Evolutionary conservation across 805 yeast genomes (phyloP).

Genomic region (Metahyphopichia silvanorum): DNA sequence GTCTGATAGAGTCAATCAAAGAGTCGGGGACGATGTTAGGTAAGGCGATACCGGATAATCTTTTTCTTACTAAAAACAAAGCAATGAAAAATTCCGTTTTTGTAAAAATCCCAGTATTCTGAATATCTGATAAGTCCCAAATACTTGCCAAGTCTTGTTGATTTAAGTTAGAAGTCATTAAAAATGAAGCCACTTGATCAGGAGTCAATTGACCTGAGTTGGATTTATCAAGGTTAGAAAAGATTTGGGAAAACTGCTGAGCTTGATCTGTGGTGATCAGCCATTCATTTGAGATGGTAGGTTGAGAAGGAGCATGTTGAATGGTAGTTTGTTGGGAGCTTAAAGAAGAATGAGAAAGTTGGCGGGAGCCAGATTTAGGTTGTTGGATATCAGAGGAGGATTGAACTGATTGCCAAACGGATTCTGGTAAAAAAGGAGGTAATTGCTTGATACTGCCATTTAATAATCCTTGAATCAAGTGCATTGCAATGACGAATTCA

Average conservation of each 20-base stretch:
- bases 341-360: constrained; percentile 27
- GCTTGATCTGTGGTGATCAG: constrained; percentile 62
- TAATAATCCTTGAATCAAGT: constrained; percentile 78
- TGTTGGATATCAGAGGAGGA: constrained; percentile 5
- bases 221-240: constrained; percentile 70
- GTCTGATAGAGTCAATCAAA: constrained; percentile 40
- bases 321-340: constrained; percentile 34
- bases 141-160: constrained; percentile 83
- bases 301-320: constrained; percentile 20
- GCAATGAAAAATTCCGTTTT: constrained; percentile 88
- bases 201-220: constrained; percentile 66
- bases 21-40: constrained; percentile 77
- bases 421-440: constrained; percentile 41
- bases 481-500: constrained; percentile 93
- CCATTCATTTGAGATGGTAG: constrained; percentile 52
- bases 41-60: constrained; percentile 69
- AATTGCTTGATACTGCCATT: constrained; percentile 61
- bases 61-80: constrained; percentile 86
- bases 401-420: constrained; percentile 36
- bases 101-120: constrained; percentile 79
- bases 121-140: constrained; percentile 93
- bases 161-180: constrained; percentile 80
- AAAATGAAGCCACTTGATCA: constrained; percentile 80
- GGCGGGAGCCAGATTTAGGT: constrained; percentile 15
- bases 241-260: constrained; percentile 75